phyloP scores from a whole-genome alignment of 331 rosid genomes.

The Arachis monticola region DNA sequence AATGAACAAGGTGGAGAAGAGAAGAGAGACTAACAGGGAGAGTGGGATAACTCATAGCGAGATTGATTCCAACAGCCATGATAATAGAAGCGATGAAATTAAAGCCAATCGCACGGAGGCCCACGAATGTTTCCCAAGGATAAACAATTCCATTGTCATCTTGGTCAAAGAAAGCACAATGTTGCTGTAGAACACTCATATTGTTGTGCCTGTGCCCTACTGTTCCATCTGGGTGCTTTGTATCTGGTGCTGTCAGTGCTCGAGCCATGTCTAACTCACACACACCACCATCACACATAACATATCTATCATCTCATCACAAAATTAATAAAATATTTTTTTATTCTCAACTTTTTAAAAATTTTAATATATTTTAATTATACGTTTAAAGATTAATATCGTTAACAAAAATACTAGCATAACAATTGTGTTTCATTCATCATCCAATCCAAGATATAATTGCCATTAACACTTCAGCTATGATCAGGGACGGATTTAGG shows the following conservation, averaged over 20 bases:
- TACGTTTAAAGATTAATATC: no score
- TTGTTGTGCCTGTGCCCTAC: slow-evolving; percentile 56
- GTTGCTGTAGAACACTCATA: slow-evolving; percentile 87
- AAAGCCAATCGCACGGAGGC: slow-evolving; percentile 54
- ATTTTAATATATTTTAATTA: no score
- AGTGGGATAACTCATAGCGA: slow-evolving; percentile 65
- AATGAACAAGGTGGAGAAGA: not conserved
- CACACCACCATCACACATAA: not conserved
- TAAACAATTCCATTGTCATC: slow-evolving; percentile 82
- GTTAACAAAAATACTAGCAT: no score
- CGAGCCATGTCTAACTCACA: slow-evolving; percentile 62
- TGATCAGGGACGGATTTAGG: no score
- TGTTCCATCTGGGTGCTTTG: slow-evolving; percentile 74
- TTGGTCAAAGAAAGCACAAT: slow-evolving; percentile 74
- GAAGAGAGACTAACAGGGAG: slow-evolving; percentile 61
- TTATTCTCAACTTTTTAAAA: no score
- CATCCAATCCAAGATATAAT: no score
- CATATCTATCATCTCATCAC: no score
- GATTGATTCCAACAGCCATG: slow-evolving; percentile 53
- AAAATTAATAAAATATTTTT: no score
- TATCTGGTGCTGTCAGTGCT: slow-evolving; percentile 76
- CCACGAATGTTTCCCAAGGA: slow-evolving; percentile 88
- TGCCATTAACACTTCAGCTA: no score
- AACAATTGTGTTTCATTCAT: no score
- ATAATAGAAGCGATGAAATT: slow-evolving; percentile 58